Percentiles rank a stretch among this genome's conserved stretches.
Conservation (phyloP, 257 asterid genomes). For the Nicotiana undulata region DNA sequence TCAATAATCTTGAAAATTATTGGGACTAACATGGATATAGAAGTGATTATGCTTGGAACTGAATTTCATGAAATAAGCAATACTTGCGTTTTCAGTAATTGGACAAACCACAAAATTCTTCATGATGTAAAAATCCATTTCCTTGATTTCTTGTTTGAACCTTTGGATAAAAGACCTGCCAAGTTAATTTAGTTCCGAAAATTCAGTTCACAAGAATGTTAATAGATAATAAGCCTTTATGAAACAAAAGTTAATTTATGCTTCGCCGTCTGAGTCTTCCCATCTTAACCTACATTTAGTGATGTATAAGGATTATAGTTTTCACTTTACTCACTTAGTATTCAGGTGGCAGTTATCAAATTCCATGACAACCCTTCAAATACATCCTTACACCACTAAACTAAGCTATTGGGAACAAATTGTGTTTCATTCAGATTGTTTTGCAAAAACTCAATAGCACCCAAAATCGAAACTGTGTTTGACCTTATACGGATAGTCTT, state of each 20-base stretch:
- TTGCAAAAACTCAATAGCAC: neutral
- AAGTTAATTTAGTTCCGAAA: too few relatives aligned
- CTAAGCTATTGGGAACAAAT: neutral
- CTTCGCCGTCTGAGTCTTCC: neutral
- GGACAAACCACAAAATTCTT: too few relatives aligned
- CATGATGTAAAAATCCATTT: too few relatives aligned
- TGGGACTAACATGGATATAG: slow-evolving; percentile 41
- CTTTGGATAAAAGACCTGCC: too few relatives aligned
- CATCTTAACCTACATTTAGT: neutral
- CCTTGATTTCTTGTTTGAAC: too few relatives aligned
- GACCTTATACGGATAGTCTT: neutral
- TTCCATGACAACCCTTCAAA: neutral
- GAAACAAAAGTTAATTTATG: neutral
- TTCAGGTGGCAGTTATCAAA: neutral
- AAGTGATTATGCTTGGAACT: slow-evolving; percentile 29
- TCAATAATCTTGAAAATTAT: too few relatives aligned
- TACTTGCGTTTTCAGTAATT: too few relatives aligned
- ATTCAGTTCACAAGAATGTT: neutral
- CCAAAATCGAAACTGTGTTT: neutral
- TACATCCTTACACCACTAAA: neutral
- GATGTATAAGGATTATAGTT: neutral
- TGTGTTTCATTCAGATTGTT: neutral
- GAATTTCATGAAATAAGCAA: too few relatives aligned
- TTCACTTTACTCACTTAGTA: neutral
- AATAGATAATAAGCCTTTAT: neutral